Evolutionary conservation across 495 filamentous ascomycete genomes (phyloP).

Genomic region (Staphylotrichum longicolle): DNA sequence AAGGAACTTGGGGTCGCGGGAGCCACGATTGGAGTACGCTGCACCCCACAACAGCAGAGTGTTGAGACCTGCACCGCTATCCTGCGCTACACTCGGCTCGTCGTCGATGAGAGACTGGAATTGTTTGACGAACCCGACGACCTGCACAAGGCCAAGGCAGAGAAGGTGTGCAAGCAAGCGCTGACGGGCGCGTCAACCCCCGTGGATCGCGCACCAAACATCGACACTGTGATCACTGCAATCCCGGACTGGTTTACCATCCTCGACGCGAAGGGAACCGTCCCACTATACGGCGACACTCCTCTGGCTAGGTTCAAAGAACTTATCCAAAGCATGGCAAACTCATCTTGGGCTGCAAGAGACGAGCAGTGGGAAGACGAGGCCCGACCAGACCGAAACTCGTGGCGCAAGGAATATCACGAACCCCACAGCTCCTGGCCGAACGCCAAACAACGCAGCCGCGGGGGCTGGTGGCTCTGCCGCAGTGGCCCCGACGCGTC

Average conservation of each 20-base stretch:
- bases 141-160: background rate
- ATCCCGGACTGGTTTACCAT: conserved; percentile 39
- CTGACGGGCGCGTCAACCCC: too few relatives aligned
- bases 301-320: conserved; percentile 21
- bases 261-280: conserved; percentile 15
- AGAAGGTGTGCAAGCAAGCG: too few relatives aligned
- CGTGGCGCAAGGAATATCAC: conserved; percentile 38
- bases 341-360: conserved; percentile 10
- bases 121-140: background rate
- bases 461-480: conserved; percentile 46
- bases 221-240: conserved; percentile 1
- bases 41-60: conserved; percentile 1
- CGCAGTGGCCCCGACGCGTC: conserved; percentile 33
- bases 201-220: background rate
- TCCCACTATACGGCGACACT: conserved; percentile 16
- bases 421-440: conserved; percentile 34
- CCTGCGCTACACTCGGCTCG: background rate
- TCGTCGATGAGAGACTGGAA: background rate
- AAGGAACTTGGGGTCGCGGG: background rate
- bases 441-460: conserved; percentile 19
- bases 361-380: conserved; percentile 6
- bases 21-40: conserved; percentile 3
- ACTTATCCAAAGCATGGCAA: conserved; percentile 14
- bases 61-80: background rate
- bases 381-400: background rate